Conservation (phyloP, 805 yeast genomes). For the Ogataea paraovalis region DNA sequence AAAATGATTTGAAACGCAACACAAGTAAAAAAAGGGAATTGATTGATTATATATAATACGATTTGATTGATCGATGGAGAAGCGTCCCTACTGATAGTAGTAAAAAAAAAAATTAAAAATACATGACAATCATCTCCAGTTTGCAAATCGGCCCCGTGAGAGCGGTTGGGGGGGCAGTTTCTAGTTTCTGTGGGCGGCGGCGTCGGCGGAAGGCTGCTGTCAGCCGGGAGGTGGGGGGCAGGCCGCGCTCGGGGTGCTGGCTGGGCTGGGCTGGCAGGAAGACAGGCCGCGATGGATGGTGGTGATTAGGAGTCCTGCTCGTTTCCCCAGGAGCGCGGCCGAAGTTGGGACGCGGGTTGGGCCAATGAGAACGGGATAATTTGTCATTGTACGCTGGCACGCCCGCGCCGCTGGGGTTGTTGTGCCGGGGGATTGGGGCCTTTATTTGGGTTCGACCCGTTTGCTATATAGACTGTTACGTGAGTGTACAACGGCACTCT, state of each 20-base stretch:
- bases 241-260: too few relatives aligned
- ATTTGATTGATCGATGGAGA: not conserved
- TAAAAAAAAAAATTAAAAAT: not conserved
- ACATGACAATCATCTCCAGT: not conserved
- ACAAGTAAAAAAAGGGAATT: not conserved
- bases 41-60: not conserved
- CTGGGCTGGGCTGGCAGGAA: too few relatives aligned
- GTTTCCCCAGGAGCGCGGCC: not conserved
- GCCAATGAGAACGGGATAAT: not conserved
- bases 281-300: too few relatives aligned
- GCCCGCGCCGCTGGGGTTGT: not conserved
- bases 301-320: not conserved
- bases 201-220: not conserved
- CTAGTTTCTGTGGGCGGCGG: not conserved
- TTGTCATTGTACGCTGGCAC: not conserved
- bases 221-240: not conserved
- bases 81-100: not conserved
- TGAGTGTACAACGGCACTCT: too few relatives aligned
- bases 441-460: too few relatives aligned
- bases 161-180: not conserved
- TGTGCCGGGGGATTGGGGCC: too few relatives aligned
- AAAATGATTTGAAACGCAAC: not conserved
- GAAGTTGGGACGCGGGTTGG: not conserved
- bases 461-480: too few relatives aligned
- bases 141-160: slow-evolving; percentile 1